Conservation (phyloP, 2,329 filamentous ascomycete genomes). For the Emmonsia crescens region DNA sequence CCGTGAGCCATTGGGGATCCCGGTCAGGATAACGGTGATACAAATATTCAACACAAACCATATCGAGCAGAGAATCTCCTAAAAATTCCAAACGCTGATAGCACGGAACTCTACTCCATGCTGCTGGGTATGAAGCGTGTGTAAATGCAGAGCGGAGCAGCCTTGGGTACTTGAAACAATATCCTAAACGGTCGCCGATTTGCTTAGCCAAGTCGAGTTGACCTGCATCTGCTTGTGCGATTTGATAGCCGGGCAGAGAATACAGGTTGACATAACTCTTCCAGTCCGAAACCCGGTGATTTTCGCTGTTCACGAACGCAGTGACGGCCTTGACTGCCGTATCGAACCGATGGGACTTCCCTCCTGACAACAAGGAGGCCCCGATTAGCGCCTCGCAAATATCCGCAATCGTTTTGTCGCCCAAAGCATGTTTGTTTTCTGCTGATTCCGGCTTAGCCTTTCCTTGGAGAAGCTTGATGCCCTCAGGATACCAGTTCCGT, state of each 20-base stretch:
- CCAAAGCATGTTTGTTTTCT: constrained; percentile 51
- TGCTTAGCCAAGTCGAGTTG: constrained; percentile 58
- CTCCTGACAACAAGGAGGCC: constrained; percentile 56
- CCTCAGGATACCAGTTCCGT: constrained; percentile 80
- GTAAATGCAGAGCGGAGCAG: constrained; percentile 76
- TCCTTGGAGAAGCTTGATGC: constrained; percentile 60
- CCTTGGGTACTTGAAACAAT: constrained; percentile 62
- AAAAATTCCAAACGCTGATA: constrained; percentile 91
- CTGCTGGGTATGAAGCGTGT: constrained; percentile 69
- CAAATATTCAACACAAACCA: constrained; percentile 72
- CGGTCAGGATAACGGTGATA: constrained; percentile 65
- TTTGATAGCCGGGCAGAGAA: constrained; percentile 60
- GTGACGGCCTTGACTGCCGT: constrained; percentile 49
- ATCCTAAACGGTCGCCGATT: constrained; percentile 49
- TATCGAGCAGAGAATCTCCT: constrained; percentile 78
- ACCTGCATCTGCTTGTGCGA: constrained; percentile 47
- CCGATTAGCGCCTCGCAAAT: constrained; percentile 92
- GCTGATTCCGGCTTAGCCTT: constrained; percentile 43
- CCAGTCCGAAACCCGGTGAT: constrained; percentile 61
- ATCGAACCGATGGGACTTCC: constrained; percentile 42
- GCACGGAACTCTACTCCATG: constrained; percentile 67
- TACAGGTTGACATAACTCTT: constrained; percentile 64
- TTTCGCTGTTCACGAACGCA: constrained; percentile 52
- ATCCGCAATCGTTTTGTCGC: constrained; percentile 85
- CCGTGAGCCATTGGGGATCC: constrained; percentile 92